Conservation (phyloP, 2,329 filamentous ascomycete genomes). For the Aspergillus texensis region DNA sequence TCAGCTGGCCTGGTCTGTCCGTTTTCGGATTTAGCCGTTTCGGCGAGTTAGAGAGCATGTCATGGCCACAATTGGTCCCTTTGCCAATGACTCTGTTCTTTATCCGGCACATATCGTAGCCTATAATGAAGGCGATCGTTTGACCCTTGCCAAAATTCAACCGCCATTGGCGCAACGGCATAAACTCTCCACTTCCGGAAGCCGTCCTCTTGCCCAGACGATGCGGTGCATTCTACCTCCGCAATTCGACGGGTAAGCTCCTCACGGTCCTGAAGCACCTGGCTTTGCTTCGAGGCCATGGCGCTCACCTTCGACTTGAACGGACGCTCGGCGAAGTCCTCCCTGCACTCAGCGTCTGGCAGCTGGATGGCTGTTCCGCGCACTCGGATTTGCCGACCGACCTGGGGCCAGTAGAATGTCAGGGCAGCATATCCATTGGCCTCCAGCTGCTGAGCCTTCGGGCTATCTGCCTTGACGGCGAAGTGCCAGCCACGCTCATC, state of each 20-base stretch:
- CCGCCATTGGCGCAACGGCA: slow-evolving; percentile 13
- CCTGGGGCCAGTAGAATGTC: slow-evolving; percentile 21
- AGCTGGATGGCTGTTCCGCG: slow-evolving; percentile 11
- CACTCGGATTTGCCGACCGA: slow-evolving; percentile 21
- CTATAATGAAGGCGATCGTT: slow-evolving; percentile 18
- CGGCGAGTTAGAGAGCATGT: background rate
- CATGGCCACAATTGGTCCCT: background rate
- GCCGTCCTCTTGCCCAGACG: background rate
- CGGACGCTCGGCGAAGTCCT: slow-evolving; percentile 15
- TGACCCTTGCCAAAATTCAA: slow-evolving; percentile 24
- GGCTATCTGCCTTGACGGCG: slow-evolving; percentile 19
- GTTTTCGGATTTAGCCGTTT: background rate
- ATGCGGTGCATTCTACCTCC: background rate
- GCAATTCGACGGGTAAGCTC: slow-evolving; percentile 8
- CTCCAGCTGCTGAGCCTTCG: slow-evolving; percentile 17
- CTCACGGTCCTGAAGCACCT: slow-evolving; percentile 8
- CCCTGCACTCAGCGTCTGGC: slow-evolving; percentile 10
- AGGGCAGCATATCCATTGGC: slow-evolving; percentile 10
- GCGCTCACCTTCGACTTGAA: slow-evolving; percentile 17
- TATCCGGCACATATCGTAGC: slow-evolving; percentile 9
- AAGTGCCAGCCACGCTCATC: slow-evolving; percentile 24
- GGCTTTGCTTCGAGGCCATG: slow-evolving; percentile 20
- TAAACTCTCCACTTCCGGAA: slow-evolving; percentile 18
- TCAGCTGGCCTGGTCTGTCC: too few relatives aligned
- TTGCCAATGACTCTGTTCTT: background rate